These are phyloP conservation scores for Cryomyces minteri DNA, from an alignment of 495 filamentous ascomycete species.

Conservation along the genomic window DNA sequence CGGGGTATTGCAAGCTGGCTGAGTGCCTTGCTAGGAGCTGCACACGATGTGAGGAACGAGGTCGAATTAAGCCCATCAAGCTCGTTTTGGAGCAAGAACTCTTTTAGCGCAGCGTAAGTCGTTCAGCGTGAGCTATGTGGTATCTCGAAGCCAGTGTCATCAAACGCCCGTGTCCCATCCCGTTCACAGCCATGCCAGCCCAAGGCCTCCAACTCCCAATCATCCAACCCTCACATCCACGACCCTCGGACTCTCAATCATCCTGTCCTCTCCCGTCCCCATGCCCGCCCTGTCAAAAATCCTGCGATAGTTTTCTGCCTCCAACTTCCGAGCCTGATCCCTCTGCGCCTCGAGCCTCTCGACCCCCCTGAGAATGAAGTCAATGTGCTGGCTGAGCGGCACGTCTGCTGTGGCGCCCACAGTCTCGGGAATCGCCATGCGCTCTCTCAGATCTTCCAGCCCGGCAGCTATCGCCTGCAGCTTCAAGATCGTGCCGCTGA, in stretches of 20 bases:
- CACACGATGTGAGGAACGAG: too few species aligned
- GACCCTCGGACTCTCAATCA: background rate
- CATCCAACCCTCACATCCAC: background rate
- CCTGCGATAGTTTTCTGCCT: slow-evolving; percentile 34
- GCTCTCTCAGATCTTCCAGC: slow-evolving; percentile 47
- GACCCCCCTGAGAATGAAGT: slow-evolving; percentile 46
- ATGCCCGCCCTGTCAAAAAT: slow-evolving; percentile 24
- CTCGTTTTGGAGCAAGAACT: too few species aligned
- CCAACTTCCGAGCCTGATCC: slow-evolving; percentile 32
- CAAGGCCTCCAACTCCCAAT: background rate
- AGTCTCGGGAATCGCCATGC: slow-evolving; percentile 41
- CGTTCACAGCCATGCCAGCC: too few species aligned
- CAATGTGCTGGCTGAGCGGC: slow-evolving; percentile 48
- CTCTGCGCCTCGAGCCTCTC: slow-evolving; percentile 43
- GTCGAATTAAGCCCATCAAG: too few species aligned
- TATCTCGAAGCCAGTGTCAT: too few species aligned
- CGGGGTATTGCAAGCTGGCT: too few species aligned
- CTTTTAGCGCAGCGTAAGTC: too few species aligned
- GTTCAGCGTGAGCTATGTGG: too few species aligned
- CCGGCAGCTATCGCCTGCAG: slow-evolving; percentile 45
- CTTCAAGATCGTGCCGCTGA: slow-evolving; percentile 39
- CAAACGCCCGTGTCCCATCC: too few species aligned
- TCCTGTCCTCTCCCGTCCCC: background rate
- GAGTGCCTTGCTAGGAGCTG: too few species aligned
- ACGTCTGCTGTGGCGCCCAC: slow-evolving; percentile 28